A percentile compares a stretch with the other conserved stretches of the same genome.
Evolutionary conservation across 768 basidiomycete genomes (phyloP).

Genomic region (Postia placenta): DNA sequence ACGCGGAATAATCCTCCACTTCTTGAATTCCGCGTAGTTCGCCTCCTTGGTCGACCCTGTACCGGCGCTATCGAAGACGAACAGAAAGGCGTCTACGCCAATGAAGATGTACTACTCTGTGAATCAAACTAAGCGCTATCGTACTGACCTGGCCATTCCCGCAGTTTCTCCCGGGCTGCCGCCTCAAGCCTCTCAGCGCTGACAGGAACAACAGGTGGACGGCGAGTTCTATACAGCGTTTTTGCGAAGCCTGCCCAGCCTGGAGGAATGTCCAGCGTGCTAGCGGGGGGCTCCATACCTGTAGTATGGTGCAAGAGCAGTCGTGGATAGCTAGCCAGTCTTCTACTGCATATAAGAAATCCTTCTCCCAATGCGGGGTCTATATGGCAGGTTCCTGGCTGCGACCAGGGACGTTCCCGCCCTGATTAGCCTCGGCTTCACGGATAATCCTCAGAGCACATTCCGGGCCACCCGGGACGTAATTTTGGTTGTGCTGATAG

Average conservation of each 20-base stretch:
- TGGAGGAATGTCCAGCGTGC: neutral
- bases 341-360: too few relatives aligned
- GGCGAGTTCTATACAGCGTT: neutral
- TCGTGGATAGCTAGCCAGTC: too few relatives aligned
- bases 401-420: too few relatives aligned
- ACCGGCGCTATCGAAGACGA: slow-evolving; percentile 74
- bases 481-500: too few relatives aligned
- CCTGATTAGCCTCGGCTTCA: too few relatives aligned
- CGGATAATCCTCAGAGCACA: too few relatives aligned
- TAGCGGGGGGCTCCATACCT: neutral
- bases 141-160: neutral
- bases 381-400: too few relatives aligned
- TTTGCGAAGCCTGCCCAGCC: neutral
- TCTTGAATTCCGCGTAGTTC: slow-evolving; percentile 59
- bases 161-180: neutral
- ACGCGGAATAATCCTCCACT: slow-evolving; percentile 69
- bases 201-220: neutral
- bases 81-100: slow-evolving; percentile 60
- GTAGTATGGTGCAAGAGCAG: too few relatives aligned
- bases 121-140: neutral
- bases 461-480: too few relatives aligned
- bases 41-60: slow-evolving; percentile 57
- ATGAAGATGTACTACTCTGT: neutral
- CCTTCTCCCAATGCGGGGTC: too few relatives aligned
- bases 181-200: neutral